Evolutionary conservation across 352 stramenopile genomes (phyloP).

Genomic region (Lagenidium sp.): DNA sequence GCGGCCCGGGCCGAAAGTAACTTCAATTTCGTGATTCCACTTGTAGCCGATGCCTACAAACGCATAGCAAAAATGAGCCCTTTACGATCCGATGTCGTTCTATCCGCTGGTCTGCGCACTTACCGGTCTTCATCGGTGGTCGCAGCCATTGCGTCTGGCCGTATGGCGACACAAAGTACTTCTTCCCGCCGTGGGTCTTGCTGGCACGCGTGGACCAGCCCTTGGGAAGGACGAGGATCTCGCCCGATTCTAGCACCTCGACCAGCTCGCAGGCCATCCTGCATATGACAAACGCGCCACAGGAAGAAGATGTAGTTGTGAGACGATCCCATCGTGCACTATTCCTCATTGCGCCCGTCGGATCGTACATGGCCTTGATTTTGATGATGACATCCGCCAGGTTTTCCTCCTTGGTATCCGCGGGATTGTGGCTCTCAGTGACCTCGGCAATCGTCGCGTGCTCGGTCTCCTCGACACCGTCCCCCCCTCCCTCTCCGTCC

Average conservation of each 20-base stretch:
- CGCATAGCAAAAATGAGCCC: slow-evolving; percentile 7
- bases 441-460: slow-evolving; percentile 46
- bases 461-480: neutral
- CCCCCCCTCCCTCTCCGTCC: too few species aligned
- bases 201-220: slow-evolving; percentile 73
- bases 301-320: too few species aligned
- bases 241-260: slow-evolving; percentile 52
- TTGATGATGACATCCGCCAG: slow-evolving; percentile 49
- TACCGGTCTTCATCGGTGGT: slow-evolving; percentile 63
- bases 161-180: slow-evolving; percentile 81
- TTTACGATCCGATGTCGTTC: too few species aligned
- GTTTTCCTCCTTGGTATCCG: slow-evolving; percentile 42
- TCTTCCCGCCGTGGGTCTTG: slow-evolving; percentile 78
- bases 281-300: too few species aligned
- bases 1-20: slow-evolving; percentile 66
- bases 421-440: slow-evolving; percentile 11
- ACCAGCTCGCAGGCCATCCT: slow-evolving; percentile 51
- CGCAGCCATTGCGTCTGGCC: slow-evolving; percentile 79
- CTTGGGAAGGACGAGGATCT: slow-evolving; percentile 67
- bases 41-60: slow-evolving; percentile 69
- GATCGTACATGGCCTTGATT: slow-evolving; percentile 54
- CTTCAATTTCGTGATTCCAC: slow-evolving; percentile 78
- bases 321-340: slow-evolving; percentile 3
- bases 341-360: too few species aligned
- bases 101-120: too few species aligned